Evolutionary conservation across 148 eudicot species (phyloP), one percentile per base, ranked within the genome.

Genomic region (Polygonum aviculare): DNA sequence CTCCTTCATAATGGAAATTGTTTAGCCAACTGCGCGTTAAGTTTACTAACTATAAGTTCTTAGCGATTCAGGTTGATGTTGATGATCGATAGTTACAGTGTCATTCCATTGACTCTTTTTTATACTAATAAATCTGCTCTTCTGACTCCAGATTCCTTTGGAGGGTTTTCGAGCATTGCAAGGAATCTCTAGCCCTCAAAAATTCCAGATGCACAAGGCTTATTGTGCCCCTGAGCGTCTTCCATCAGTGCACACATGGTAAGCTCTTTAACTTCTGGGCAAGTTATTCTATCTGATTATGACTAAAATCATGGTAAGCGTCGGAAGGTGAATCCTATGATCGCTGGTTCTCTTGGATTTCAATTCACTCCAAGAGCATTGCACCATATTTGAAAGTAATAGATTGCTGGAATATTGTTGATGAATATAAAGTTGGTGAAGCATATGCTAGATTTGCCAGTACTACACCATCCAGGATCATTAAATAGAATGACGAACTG

Each of bases 231-330:
- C 97, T 40, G 99, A 92, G 89, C 83, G 97, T 76, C 86, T 95
- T 72, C 99, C 99, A 77, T 95, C 99, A 5, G 99, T 97, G 76
- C 99, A 95, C 81, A 95, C 99, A 55, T 95, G 99, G 99, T 92
- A 76, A 81, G 90, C 81, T 48, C 63, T 41, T 18, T 69, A 40
- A 44, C 5, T 60, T 40, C 0, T 33, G 41, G 12, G 41, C 5
- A 36, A 36, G 19, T 12, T 5, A 36, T 36, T 15, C 2, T n/a
- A 69, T 35, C 47, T 69, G 44, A 10, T 26, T 4, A 69, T 69
- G n/a, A 36, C 19, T 36, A 2, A 12, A 69, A 69, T 38, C 8
- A n/a, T n/a, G n/a, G n/a, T n/a, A n/a, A n/a, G n/a, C n/a, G n/a
- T n/a, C n/a, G n/a, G n/a, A n/a, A n/a, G n/a, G n/a, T n/a, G n/a